A percentile compares a stretch with the other conserved stretches of the same genome.
phyloP scores from a whole-genome alignment of 495 filamentous ascomycete genomes.

The Penicillium salamii region DNA sequence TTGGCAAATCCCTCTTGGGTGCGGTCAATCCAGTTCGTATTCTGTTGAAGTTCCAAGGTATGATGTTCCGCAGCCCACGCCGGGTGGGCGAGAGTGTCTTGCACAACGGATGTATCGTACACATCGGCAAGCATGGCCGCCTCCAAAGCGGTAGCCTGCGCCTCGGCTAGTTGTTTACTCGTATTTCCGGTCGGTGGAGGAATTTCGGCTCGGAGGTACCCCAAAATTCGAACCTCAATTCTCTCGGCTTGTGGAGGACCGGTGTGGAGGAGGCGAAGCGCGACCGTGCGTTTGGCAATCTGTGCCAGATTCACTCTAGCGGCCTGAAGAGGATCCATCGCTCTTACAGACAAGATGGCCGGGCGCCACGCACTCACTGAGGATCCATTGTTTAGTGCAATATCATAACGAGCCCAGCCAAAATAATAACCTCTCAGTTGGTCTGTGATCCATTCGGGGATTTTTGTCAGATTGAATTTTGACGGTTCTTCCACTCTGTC shows the following conservation, averaged over 20 bases:
- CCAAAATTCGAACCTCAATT: conserved; percentile 54
- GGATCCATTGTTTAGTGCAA: conserved; percentile 15
- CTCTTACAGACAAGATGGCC: conserved; percentile 46
- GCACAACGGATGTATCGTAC: conserved; percentile 47
- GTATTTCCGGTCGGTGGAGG: conserved; percentile 23
- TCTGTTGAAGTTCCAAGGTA: conserved; percentile 17
- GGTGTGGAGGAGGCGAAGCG: conserved; percentile 47
- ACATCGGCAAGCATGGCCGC: conserved; percentile 40
- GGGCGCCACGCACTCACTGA: conserved; percentile 45
- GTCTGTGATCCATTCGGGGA: conserved; percentile 44
- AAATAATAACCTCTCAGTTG: conserved; percentile 60
- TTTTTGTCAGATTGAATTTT: conserved; percentile 29
- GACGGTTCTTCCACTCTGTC: conserved; percentile 4
- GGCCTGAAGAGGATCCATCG: conserved; percentile 37
- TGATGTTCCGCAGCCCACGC: conserved; percentile 48
- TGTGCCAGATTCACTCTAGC: conserved; percentile 35
- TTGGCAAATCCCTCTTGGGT: conserved; percentile 37
- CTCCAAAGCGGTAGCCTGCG: conserved; percentile 32
- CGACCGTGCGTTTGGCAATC: conserved; percentile 38
- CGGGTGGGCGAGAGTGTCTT: conserved; percentile 51
- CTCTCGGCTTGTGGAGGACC: conserved; percentile 32
- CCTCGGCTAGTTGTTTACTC: conserved; percentile 25
- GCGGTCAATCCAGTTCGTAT: conserved; percentile 27
- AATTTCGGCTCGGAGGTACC: conserved; percentile 34
- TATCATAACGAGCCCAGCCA: conserved; percentile 52